A percentile compares a stretch with the other conserved stretches of the same genome.
Conservation (phyloP, 192 early-diverging fungal species). For the Podila horticola region DNA sequence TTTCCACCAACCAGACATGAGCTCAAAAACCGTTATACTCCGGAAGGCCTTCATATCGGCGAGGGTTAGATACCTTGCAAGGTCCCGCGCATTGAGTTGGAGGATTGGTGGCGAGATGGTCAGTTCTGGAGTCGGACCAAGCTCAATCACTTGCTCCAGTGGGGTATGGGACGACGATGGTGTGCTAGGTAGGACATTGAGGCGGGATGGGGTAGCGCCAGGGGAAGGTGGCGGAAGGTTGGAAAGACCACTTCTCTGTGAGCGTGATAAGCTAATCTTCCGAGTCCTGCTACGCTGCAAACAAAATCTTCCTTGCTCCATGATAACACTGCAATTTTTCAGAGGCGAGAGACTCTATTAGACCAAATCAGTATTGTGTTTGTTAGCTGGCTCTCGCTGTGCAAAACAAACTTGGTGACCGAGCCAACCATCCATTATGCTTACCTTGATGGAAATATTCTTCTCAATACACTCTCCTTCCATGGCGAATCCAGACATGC, state of each 20-base stretch:
- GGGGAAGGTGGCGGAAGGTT: background rate
- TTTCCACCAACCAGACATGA: conserved; percentile 51
- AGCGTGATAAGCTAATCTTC: conserved; percentile 26
- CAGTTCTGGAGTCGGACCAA: conserved; percentile 37
- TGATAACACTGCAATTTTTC: conserved; percentile 49
- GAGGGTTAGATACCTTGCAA: conserved; percentile 62
- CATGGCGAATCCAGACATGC: conserved; percentile 49
- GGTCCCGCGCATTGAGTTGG: conserved; percentile 54
- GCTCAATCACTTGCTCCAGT: conserved; percentile 8
- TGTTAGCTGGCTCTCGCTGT: too few relatives aligned
- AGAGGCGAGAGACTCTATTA: conserved; percentile 29
- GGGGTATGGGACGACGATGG: background rate
- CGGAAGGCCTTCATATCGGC: conserved; percentile 54
- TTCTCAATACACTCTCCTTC: conserved; percentile 55
- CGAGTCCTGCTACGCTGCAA: conserved; percentile 39
- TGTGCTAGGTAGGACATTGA: background rate
- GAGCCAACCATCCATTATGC: background rate
- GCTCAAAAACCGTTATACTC: conserved; percentile 51
- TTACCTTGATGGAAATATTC: conserved; percentile 35
- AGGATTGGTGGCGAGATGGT: conserved; percentile 32
- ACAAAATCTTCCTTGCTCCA: conserved; percentile 48
- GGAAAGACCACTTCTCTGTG: conserved; percentile 1
- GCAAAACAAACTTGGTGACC: too few relatives aligned
- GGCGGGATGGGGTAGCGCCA: background rate
- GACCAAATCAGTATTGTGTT: background rate